phyloP scores from a whole-genome alignment of 78 protist species.

The Isochrysis galbana region DNA sequence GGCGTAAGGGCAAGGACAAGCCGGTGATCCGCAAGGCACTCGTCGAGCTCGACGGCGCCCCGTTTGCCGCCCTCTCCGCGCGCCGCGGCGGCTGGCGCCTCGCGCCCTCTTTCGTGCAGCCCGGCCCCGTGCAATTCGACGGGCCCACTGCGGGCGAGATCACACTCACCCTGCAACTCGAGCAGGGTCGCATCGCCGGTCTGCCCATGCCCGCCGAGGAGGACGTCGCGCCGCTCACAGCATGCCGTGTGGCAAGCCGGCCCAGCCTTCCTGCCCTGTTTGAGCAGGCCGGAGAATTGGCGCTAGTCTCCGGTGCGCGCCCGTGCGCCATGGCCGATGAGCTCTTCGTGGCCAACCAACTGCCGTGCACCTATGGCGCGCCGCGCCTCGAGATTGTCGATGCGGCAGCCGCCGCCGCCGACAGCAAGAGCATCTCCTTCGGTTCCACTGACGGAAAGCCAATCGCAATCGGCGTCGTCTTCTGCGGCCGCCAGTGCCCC shows the following conservation, averaged over 20 bases:
- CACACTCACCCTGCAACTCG: not conserved
- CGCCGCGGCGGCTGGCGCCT: not conserved
- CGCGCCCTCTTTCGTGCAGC: not conserved
- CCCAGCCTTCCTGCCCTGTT: not conserved
- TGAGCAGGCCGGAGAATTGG: not conserved
- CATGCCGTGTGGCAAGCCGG: not conserved
- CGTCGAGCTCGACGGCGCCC: conserved; percentile 7
- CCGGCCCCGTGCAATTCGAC: not conserved
- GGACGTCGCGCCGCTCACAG: not conserved
- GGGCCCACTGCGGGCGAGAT: not conserved
- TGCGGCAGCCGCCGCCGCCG: not conserved
- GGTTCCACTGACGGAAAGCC: not conserved
- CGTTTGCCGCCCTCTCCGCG: not conserved
- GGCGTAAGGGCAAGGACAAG: not conserved
- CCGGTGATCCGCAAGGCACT: conserved; percentile 15
- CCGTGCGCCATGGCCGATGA: not conserved
- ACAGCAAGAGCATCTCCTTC: no score
- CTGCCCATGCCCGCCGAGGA: no score
- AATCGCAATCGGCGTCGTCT: conserved; percentile 37
- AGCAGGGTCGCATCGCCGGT: not conserved
- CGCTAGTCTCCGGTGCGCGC: not conserved
- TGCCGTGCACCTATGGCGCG: not conserved
- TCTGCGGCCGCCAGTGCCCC: conserved; percentile 61
- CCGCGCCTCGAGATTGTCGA: not conserved
- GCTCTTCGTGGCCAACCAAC: not conserved